Base-by-base conservation (phyloP, 1,284 basidiomycete genomes). In the Termitomyces sp. region DNA sequence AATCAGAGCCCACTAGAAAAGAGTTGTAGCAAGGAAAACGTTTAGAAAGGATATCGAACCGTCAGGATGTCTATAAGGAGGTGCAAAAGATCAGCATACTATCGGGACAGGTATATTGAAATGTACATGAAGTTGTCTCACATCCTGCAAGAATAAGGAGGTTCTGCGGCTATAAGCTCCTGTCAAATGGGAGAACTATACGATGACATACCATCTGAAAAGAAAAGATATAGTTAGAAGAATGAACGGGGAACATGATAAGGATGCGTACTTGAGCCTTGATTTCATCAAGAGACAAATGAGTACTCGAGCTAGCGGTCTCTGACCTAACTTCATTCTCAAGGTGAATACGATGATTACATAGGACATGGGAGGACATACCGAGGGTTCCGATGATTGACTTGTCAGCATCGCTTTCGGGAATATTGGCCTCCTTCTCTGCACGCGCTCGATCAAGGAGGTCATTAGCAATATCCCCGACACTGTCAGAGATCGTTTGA, bases 111-210 rank as follows among this genome's bases (percentile, higher is more conserved):
- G 19, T 0, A 3, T 6, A 14, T 13, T 14, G 8, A 21, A 37
- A 39, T 67, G 46, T 54, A 74, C 73, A 68, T 0, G 73, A 71
- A 9, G 72, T 75, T 1, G 73, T 74, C 60, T 74, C 72, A 43
- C 74, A 74, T 21, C 73, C 72, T 65, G 46, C 48, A 11, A 59
- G n/a, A 31, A 57, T 46, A 5, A 57, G 46, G 6, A 51, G 34
- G 9, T 48, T 48, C 37, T 48, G 28, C 1, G 9, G 13, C 13
- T 18, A 7, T 28, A 24, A 47, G 16, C 16, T 7, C 24, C 18
- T 6, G 19, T 18, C 5, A 5, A 19, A 8, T 3, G 21, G 5
- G 16, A 40, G 26, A 19, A 18, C 5, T 7, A 38, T 21, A 2
- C 2, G 4, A 18, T 18, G 26, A 48, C 26, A 19, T 39, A 40